Evolutionary conservation across 345 rosid genomes (phyloP).

Genomic region (Gossypium turneri): DNA sequence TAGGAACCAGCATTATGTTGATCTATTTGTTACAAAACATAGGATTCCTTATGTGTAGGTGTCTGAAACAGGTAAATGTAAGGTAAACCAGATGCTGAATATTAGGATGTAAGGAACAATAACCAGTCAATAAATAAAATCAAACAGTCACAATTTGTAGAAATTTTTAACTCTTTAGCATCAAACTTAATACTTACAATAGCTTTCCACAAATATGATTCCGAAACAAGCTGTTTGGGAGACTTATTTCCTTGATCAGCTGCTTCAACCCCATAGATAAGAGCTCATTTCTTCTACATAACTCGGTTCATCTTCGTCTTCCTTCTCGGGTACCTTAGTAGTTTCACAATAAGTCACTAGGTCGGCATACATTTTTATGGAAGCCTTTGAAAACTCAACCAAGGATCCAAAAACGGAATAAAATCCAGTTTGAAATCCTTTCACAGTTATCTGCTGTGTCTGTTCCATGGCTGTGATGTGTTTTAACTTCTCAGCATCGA

Average conservation of each 20-base stretch:
- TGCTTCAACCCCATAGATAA: conserved; percentile 10
- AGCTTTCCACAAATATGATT: not conserved
- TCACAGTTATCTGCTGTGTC: conserved; percentile 28
- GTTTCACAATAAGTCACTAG: conserved; percentile 24
- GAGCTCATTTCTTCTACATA: conserved; percentile 13
- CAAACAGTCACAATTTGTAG: not conserved
- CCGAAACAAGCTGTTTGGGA: not conserved
- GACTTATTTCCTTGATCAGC: not conserved
- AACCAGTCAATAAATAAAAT: not conserved
- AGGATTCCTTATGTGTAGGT: no score
- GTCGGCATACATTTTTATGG: conserved; percentile 31
- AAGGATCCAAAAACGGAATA: conserved; percentile 31
- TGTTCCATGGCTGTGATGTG: conserved; percentile 32
- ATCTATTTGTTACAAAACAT: no score
- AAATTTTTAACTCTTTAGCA: not conserved
- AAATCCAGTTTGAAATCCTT: conserved; percentile 38
- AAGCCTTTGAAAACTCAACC: conserved; percentile 33
- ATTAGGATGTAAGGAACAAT: not conserved
- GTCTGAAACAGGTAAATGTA: no score
- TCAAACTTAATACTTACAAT: conserved; percentile 6
- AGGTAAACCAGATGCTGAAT: not conserved
- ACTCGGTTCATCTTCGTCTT: conserved; percentile 9
- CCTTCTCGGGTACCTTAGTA: conserved; percentile 11
- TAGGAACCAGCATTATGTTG: not conserved
- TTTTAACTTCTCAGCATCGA: conserved; percentile 35